Percentiles rank a stretch among this genome's conserved stretches.
phyloP scores from a whole-genome alignment of 805 yeast species.

The Candida sonorensis region DNA sequence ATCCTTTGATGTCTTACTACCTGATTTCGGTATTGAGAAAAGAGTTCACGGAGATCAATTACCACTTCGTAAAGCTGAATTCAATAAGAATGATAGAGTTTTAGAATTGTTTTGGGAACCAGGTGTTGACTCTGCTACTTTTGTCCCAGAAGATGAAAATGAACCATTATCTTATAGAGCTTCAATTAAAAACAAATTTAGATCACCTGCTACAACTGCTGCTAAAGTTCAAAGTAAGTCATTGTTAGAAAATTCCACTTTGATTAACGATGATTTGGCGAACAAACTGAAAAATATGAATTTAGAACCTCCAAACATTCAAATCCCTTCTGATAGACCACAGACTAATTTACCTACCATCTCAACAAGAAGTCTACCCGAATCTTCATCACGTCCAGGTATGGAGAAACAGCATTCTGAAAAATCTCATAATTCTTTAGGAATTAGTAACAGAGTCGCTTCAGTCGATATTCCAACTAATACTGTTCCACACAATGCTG shows the following conservation, averaged over 20 bases:
- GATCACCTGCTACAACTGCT: conserved; percentile 65
- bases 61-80: conserved; percentile 89
- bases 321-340: conserved; percentile 19
- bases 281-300: conserved; percentile 44
- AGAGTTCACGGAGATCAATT: conserved; percentile 96
- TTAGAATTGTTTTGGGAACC: conserved; percentile 89
- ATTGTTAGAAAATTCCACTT: conserved; percentile 23
- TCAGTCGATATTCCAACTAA: no score
- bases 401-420: conserved; percentile 4
- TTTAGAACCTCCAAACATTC: conserved; percentile 40
- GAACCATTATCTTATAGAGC: conserved; percentile 69
- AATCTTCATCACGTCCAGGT: conserved; percentile 16
- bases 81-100: conserved; percentile 57
- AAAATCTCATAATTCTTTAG: no score
- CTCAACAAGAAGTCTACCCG: conserved; percentile 24
- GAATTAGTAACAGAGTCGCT: no score
- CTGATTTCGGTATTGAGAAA: conserved; percentile 92
- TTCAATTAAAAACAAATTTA: conserved; percentile 70
- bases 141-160: conserved; percentile 83
- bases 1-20: conserved; percentile 87
- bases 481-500: no score
- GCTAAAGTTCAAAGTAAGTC: conserved; percentile 48
- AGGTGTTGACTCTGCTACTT: conserved; percentile 88
- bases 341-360: conserved; percentile 9
- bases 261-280: conserved; percentile 36